Base-by-base conservation (phyloP, 352 stramenopile species). In the Elongisporangium prolatum region DNA sequence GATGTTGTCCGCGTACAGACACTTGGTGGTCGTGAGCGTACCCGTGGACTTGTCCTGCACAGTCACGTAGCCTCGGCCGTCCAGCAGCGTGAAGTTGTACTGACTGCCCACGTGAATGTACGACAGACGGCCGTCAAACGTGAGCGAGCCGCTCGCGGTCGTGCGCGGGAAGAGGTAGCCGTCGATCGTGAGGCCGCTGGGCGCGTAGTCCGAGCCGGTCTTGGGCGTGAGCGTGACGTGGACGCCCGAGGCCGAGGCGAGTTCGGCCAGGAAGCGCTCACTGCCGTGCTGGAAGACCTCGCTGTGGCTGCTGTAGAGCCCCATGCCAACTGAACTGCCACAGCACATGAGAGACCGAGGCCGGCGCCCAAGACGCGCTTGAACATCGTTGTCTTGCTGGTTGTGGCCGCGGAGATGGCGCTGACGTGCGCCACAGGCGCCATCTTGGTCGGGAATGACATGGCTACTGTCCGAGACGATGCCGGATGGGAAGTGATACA, bases 51-150 rank as follows among this genome's bases (percentile, higher is more conserved):
- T 50, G 22, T 75, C 56, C 28, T 64, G 56, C 48, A 75, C 48
- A 17, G 68, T 72, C 54, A 71, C 57, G 57, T 59, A 75, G n/a
- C 64, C 68, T 18, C 65, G 61, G 48, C 64, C 57, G 52, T 72
- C 47, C 38, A 75, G 24, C 18, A 75, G 25, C 18, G 68, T 72
- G 57, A 70, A 67, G 56, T 75, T 75, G 50, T 65, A 75, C 38
- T 64, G 53, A 18, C 48, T 62, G 24, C 59, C 57, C 10, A 61
- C 34, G 60, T 69, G 56, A 34, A 63, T 20, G 57, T 75, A 75
- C 34, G 58, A 61, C 20, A 75, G 21, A 18, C 62, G 64, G 16
- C 64, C 68, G 37, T 75, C 68, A 52, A 75, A 72, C 21, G 52
- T 40, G 37, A 72, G 53, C 20, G 50, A 56, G 13, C 51, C 56